Evolutionary conservation across 495 filamentous ascomycete genomes (phyloP), one percentile per base, ranked within the genome.

Genomic region (Aspergillus homomorphus): DNA sequence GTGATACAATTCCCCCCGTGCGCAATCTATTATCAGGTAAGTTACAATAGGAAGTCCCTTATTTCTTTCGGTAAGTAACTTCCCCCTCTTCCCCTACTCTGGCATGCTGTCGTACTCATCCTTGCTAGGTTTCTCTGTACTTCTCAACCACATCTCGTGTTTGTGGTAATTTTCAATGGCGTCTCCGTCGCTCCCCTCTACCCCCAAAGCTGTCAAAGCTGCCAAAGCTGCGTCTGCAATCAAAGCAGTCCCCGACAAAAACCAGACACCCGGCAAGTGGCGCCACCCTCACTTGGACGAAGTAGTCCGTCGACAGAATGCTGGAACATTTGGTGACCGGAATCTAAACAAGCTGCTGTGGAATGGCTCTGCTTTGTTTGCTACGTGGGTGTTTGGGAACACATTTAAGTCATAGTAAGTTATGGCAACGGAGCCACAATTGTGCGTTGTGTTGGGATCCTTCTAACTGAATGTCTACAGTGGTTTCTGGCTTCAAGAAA

Each of bases 241-340:
- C 66, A 69, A 68, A 74, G 80, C 74, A 56, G 68, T 63, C 8
- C 59, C 72, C 6, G 78, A 77, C 73, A 78, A 68, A 59, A 77
- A 80, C n/a, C 78, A 77, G 15, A 79, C 80, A 8, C 84, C 90
- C 15, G 92, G 92, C 51, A 90, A 87, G 73, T 97, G 92, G 92
- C 82, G 83, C 59, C 92, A 97, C 71, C 92, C 92, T 4, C 83
- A 84, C 26, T 74, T 96, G 50, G 77, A 87, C 60, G 90, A 95
- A 69, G 89, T 97, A 61, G 80, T 85, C 15, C 80, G 80, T 52
- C 85, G 92, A 26, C 89, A 89, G 57, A 84, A 85, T 71, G 86
- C 84, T 19, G 80, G 84, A 8, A 87, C 78, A 45, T 96, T 97
- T 69, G 82, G 82, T 20, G 84, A 90, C 49, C 79, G 78, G 53